Base-by-base conservation (phyloP, 164 flowering plant species). In the Annona squamosa region DNA sequence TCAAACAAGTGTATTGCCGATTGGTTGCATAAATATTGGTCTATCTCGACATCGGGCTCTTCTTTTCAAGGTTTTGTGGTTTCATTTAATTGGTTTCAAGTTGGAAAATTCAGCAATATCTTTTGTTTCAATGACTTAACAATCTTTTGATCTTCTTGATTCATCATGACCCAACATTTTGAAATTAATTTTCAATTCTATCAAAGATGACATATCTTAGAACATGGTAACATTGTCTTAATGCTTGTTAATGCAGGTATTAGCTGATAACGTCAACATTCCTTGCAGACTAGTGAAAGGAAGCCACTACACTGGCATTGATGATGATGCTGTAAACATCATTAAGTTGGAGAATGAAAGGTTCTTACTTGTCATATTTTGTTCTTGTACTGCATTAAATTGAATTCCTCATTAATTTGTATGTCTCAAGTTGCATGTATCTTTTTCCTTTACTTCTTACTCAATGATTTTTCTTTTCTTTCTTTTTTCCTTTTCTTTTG, bases 261-360 rank as follows among this genome's bases (percentile, higher is more conserved):
- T 96, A 77, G 93, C 98, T 61, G 99, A 96, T 81, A 82, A 73
- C 80, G 86, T 92, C 73, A 88, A 84, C 65, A 77, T 96, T 77
- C 86, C 94, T 67, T 96, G 99, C 81, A 82, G 93, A 79, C 86
- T 96, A 65, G 94, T 96, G 48, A 96, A 91, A 80, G 99, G 97
- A 76, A 91, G 97, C 78, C 97, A 91, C 77, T 96, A 96, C 82
- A 92, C 96, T 74, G 99, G 99, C 18, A 82, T 84, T 72, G 99
- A 93, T 80, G 98, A 93, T 80, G 99, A 90, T 87, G 97, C 97
- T 65, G 87, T 96, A 70, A 93, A 92, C 85, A 85, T 90, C 69
- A 88, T 96, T 82, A 96, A 91, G 85, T 82, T 88, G 80, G 91
- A 86, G 65, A 85, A 96, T 82, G 98, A 87, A 73, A 92, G 98